These are phyloP conservation scores for Zychaea mexicana DNA, from an alignment of 371 early-diverging fungal species.

Conservation along the genomic window DNA sequence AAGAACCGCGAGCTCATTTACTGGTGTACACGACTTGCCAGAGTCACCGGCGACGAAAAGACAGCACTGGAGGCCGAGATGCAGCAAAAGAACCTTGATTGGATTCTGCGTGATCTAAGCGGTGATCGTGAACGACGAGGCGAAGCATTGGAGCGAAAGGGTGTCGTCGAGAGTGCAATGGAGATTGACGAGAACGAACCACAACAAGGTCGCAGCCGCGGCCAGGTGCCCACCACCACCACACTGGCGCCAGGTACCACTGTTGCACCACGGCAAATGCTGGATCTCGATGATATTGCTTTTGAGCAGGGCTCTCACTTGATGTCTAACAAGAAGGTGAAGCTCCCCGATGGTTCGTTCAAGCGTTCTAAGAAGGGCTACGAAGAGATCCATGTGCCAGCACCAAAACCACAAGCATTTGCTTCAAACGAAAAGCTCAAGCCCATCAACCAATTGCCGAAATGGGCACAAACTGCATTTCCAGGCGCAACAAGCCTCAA, in stretches of 20 bases:
- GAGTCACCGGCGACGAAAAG: conserved; percentile 66
- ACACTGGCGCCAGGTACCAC: conserved; percentile 51
- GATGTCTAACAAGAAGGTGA: conserved; percentile 96
- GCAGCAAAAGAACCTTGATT: conserved; percentile 62
- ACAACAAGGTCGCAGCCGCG: conserved; percentile 35
- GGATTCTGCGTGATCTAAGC: conserved; percentile 75
- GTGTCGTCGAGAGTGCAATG: conserved; percentile 65
- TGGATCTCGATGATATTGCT: conserved; percentile 84
- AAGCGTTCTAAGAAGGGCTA: conserved; percentile 94
- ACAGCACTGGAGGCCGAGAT: conserved; percentile 69
- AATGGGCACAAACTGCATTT: conserved; percentile 91
- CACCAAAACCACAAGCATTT: conserved; percentile 76
- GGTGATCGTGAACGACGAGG: conserved; percentile 69
- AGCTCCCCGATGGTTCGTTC: conserved; percentile 93
- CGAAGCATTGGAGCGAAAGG: conserved; percentile 73
- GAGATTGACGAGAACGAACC: conserved; percentile 40
- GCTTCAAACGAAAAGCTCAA: conserved; percentile 73
- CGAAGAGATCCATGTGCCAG: conserved; percentile 97
- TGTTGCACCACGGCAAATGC: conserved; percentile 58
- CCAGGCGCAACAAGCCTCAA: conserved; percentile 75
- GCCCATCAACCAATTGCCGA: conserved; percentile 75
- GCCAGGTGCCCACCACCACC: conserved; percentile 45
- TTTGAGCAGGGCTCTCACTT: conserved; percentile 93
- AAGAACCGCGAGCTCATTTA: conserved; percentile 88
- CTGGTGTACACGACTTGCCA: conserved; percentile 89